Base-by-base conservation (phyloP, 2,329 filamentous ascomycete genomes). In the Colletotrichum spaethianum region DNA sequence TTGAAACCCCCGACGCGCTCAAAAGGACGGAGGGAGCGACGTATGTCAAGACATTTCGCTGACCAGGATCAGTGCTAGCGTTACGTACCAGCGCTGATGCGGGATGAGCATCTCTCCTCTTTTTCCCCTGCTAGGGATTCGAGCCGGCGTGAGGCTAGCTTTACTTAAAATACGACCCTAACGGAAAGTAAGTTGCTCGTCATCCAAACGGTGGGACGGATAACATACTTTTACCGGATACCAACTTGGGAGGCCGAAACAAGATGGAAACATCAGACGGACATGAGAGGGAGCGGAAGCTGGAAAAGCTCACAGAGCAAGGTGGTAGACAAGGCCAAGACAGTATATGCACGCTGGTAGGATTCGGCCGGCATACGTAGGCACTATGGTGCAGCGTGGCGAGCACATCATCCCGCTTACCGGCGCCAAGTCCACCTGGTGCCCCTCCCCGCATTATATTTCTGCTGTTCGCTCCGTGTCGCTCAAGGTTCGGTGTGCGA, bases 41-140 rank as follows among this genome's bases (percentile, higher is more conserved):
- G 69, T 72, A 72, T 60, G 69, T 69, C 69, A 72, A 72, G 69
- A 72, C 69, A 72, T 50, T 72, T 46, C 12, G 38, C 53, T 33
- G 18, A 28, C 57, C 18, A 33, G 60, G 64, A 26, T 53, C 16
- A 12, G 2, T 20, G 46, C 46, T 61, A 50, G 64, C 64, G 18
- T 52, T 59, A 23, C 42, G 53, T 59, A 23, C 59, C 44, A 23
- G 31, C 16, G 42, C 36, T 55, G 36, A 59, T 65, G 65, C 23
- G 53, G 46, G 16, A 38, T n/a, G 38, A 26, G 60, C 7, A 36
- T 33, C n/a, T 48, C n/a, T 52, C 6, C 33, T 20, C 44, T 52
- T 63, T n/a, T 36, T 33, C 14, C 9, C 31, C 60, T 57, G 33
- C 36, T n/a, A n/a, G n/a, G n/a, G 16, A 50, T 31, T 4, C 52